Base-by-base conservation (phyloP, 2,329 filamentous ascomycete species). In the Pezicula carpinea region DNA sequence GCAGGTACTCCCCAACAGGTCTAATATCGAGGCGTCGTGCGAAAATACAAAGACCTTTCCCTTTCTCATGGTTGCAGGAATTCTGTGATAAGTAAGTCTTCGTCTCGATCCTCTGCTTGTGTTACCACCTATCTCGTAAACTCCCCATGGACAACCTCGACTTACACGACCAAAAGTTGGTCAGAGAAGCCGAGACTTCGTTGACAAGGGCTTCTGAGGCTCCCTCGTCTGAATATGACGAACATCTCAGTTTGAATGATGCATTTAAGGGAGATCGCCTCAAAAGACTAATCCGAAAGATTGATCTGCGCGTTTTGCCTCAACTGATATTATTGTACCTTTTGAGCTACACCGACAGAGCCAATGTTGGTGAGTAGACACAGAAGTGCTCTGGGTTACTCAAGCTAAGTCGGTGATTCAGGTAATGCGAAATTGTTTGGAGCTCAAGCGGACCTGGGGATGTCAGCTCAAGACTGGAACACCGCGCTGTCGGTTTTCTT, bases 401-500 rank as follows among this genome's bases (percentile, higher is more conserved):
- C n/a, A 8, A 21, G 17, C 17, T 19, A 17, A 39, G 17, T 26
- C 19, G 6, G 18, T 18, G 10, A 8, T 15, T 15, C 29, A 15
- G 41, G 46, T 14, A 48, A 48, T 48, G 46, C 46, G 13, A 48
- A 48, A 17, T 22, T 48, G 22, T 41, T 33, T 23, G 46, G 46
- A 10, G 32, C 42, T 18, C 15, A 13, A 3, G 26, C 17, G 13
- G 46, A 48, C 8, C 17, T 48, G 19, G 26, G 34, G 3, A 21
- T 48, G 14, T 22, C 19, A 11, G 46, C 42, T 18, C 29, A 32
- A 13, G 39, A 48, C 29, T 48, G 42, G 17, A 48, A 59, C 47
- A 43, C 58, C 13, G 52, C 56, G 18, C 49, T 78, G 54, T 73
- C 70, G 2, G 75, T 77, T 47, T 77, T 78, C 59, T 78, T 77